Conservation (phyloP, 176 grass and related monocot genomes). For the Carex myosuroides region DNA sequence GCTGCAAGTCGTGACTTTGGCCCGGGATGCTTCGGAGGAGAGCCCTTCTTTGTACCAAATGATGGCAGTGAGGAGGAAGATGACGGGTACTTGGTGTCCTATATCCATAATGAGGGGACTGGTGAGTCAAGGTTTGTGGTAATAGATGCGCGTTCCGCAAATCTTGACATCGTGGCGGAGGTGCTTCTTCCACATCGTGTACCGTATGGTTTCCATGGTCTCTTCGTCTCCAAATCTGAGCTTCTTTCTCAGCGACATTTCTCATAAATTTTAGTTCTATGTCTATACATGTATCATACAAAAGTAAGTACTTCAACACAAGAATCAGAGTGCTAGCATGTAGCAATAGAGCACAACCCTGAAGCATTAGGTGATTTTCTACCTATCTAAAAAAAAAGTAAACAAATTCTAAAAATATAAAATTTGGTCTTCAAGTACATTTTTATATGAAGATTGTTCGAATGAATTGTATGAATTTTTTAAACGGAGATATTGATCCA, state of each 20-base stretch:
- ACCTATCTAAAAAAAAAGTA: no score
- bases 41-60: slow-evolving; percentile 69
- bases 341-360: background rate
- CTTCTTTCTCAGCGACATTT: slow-evolving; percentile 55
- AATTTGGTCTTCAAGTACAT: no score
- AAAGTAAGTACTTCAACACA: background rate
- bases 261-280: background rate
- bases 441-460: no score
- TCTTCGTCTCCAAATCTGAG: slow-evolving; percentile 50
- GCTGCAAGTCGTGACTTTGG: slow-evolving; percentile 54
- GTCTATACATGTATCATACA: background rate
- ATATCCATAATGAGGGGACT: slow-evolving; percentile 63
- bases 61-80: slow-evolving; percentile 48
- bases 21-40: slow-evolving; percentile 51
- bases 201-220: slow-evolving; percentile 85
- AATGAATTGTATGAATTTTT: no score
- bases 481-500: background rate
- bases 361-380: background rate
- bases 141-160: slow-evolving; percentile 62
- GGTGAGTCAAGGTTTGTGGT: slow-evolving; percentile 55
- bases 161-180: slow-evolving; percentile 61
- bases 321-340: background rate
- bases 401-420: no score
- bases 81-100: slow-evolving; percentile 73
- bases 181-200: slow-evolving; percentile 60